These are phyloP conservation scores for Mucor velutinosus DNA, from an alignment of 371 early-diverging fungal species.

Conservation along the genomic window DNA sequence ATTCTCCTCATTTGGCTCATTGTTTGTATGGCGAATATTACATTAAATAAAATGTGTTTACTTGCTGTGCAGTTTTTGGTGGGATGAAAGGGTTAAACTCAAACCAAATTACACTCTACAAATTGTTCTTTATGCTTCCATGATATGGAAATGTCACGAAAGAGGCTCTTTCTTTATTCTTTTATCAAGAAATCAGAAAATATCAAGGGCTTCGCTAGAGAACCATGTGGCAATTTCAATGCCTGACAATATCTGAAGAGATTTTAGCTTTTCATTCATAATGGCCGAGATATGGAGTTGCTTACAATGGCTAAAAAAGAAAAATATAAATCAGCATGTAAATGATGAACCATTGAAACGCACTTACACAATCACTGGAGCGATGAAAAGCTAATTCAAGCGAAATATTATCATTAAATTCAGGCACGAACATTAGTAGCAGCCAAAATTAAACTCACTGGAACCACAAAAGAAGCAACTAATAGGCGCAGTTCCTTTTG, in stretches of 20 bases:
- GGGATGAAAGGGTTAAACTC: neutral
- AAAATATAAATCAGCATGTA: neutral
- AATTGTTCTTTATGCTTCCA: neutral
- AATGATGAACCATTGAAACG: neutral
- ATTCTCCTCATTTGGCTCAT: neutral
- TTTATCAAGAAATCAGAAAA: neutral
- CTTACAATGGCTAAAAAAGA: slow-evolving; percentile 7
- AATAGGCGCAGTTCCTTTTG: neutral
- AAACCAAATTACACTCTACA: neutral
- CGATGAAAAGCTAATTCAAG: slow-evolving; percentile 1
- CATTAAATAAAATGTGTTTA: neutral
- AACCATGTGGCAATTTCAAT: neutral
- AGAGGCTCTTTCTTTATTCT: neutral
- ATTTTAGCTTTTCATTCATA: neutral
- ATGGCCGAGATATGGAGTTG: neutral
- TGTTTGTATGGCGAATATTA: neutral
- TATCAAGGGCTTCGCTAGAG: neutral
- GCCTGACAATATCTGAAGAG: neutral
- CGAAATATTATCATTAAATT: neutral
- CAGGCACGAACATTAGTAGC: neutral
- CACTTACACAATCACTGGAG: slow-evolving; percentile 12
- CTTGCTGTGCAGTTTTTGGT: neutral
- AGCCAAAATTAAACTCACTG: neutral
- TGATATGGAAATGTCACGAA: neutral
- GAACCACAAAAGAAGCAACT: slow-evolving; percentile 12